Evolutionary conservation across 345 rosid genomes (phyloP).

Genomic region (Eutrema yunnanense): DNA sequence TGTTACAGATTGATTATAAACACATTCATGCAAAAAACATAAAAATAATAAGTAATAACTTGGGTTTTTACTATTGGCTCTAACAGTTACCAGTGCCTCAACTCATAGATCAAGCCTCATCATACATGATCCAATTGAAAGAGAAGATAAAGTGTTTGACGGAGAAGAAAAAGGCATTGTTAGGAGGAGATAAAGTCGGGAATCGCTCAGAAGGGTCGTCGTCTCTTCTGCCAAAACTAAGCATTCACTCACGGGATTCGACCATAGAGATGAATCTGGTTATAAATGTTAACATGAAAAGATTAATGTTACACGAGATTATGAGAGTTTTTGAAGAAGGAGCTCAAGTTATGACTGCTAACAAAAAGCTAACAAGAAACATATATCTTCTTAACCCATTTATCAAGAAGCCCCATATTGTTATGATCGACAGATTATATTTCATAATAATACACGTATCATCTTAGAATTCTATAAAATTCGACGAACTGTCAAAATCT

Average conservation of each 20-base stretch:
- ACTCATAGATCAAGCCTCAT: constrained; percentile 15
- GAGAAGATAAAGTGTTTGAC: background rate
- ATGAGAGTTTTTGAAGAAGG: constrained; percentile 22
- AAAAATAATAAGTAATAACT: background rate
- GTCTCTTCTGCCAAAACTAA: constrained; percentile 12
- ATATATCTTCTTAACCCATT: too few relatives aligned
- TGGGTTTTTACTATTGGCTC: background rate
- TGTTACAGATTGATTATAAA: background rate
- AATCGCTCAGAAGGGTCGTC: background rate
- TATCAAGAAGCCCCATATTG: too few relatives aligned
- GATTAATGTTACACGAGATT: constrained; percentile 5
- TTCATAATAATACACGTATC: too few relatives aligned
- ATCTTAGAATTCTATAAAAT: too few relatives aligned
- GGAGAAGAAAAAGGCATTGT: constrained; percentile 14
- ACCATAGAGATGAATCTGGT: constrained; percentile 21
- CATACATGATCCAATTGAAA: constrained; percentile 11
- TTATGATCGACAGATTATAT: too few relatives aligned
- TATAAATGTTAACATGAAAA: constrained; percentile 1
- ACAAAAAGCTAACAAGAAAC: background rate
- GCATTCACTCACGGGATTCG: constrained; percentile 7
- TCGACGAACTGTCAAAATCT: too few relatives aligned
- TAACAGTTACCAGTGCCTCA: constrained; percentile 16
- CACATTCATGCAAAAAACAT: background rate
- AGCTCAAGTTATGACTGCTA: constrained; percentile 23
- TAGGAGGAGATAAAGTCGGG: background rate